Conservation (phyloP, 2,329 filamentous ascomycete genomes). For the Fusarium globosum region DNA sequence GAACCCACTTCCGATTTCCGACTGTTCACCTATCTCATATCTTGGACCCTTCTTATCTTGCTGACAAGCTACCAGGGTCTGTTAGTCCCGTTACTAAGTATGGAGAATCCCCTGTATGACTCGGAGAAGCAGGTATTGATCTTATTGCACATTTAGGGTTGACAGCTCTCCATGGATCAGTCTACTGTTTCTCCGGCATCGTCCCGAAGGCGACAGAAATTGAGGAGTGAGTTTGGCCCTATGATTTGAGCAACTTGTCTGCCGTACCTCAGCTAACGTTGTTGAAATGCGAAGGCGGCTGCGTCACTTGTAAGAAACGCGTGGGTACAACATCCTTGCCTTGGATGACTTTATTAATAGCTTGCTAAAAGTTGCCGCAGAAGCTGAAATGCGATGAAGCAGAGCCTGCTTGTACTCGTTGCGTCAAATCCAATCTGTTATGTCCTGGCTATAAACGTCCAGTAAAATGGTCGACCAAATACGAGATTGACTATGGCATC, state of each 20-base stretch:
- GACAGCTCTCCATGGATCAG: background rate
- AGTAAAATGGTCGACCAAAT: slow-evolving; percentile 37
- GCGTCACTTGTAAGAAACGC: slow-evolving; percentile 5
- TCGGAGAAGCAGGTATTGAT: background rate
- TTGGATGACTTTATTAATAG: accelerated
- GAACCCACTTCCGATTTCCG: background rate
- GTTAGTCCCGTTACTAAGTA: no score
- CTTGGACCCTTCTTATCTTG: background rate
- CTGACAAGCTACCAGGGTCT: background rate
- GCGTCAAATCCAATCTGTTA: slow-evolving; percentile 14
- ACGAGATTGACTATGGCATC: slow-evolving; percentile 11
- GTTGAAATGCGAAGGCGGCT: background rate
- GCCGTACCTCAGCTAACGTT: background rate
- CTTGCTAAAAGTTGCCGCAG: background rate
- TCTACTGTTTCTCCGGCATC: background rate
- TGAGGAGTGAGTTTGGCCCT: background rate
- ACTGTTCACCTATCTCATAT: background rate
- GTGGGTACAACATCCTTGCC: background rate
- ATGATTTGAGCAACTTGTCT: no score
- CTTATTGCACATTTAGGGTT: no score
- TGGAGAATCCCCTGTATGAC: background rate
- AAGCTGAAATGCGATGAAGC: slow-evolving; percentile 37
- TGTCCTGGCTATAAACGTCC: slow-evolving; percentile 33
- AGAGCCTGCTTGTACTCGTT: slow-evolving; percentile 25
- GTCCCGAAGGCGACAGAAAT: background rate